These are phyloP conservation scores for Termitomyces sp. DNA, from an alignment of 768 basidiomycete genomes.

Conservation along the genomic window DNA sequence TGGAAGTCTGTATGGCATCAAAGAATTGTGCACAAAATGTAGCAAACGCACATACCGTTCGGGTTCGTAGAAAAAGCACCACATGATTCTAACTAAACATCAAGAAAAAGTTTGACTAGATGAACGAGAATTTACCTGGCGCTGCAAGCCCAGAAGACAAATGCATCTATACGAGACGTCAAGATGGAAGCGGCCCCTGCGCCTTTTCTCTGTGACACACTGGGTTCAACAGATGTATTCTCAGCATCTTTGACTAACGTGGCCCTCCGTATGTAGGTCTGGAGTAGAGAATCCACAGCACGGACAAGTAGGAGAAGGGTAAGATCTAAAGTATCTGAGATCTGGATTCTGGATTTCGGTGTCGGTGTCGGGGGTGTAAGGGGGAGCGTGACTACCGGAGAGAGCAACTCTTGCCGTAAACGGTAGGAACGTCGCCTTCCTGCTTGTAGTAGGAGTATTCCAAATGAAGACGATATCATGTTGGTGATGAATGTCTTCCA, in stretches of 20 bases:
- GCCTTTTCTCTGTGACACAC: constrained; percentile 19
- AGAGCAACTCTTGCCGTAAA: constrained; percentile 12
- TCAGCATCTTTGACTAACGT: constrained; percentile 10
- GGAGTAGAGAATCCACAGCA: constrained; percentile 61
- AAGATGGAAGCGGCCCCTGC: constrained; percentile 22
- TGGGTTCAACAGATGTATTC: neutral
- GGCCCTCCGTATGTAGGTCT: constrained; percentile 40
- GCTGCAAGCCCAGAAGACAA: constrained; percentile 76
- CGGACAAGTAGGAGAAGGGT: constrained; percentile 67
- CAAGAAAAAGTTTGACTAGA: constrained; percentile 1
- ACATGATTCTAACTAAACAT: constrained; percentile 64
- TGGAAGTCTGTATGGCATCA: constrained; percentile 40
- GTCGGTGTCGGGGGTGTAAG: constrained; percentile 6
- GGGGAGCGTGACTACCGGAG: constrained; percentile 1
- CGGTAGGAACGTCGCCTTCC: constrained; percentile 34
- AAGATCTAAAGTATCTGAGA: constrained; percentile 63
- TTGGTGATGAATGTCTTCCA: constrained; percentile 61
- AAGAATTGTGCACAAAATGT: neutral
- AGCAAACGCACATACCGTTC: constrained; percentile 42
- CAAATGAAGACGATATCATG: constrained; percentile 51
- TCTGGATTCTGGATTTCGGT: constrained; percentile 10
- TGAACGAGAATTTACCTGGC: constrained; percentile 49
- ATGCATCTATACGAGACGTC: constrained; percentile 55
- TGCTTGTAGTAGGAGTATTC: constrained; percentile 54
- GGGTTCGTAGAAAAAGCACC: constrained; percentile 84